phyloP scores from a whole-genome alignment of 1,284 basidiomycete genomes.

The Cystobasidium sp. region DNA sequence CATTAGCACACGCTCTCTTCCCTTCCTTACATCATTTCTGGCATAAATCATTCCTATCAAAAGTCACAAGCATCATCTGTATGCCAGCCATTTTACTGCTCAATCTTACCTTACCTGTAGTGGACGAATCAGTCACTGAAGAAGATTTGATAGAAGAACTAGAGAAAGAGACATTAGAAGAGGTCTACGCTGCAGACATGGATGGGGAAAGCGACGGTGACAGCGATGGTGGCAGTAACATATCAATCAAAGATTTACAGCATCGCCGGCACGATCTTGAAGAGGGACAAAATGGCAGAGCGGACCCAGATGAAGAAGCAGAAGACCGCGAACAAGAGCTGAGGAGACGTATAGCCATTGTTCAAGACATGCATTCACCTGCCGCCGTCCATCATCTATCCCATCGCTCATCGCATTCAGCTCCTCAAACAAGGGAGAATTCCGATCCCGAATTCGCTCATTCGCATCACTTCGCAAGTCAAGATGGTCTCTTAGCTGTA shows the following conservation, averaged over 20 bases:
- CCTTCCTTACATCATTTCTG: constrained; percentile 80
- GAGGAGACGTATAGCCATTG: constrained; percentile 29
- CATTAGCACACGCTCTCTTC: constrained; percentile 71
- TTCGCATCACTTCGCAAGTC: constrained; percentile 19
- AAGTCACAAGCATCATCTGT: constrained; percentile 76
- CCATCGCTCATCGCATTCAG: constrained; percentile 18
- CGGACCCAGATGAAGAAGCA: constrained; percentile 45
- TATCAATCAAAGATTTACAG: constrained; percentile 11
- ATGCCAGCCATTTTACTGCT: constrained; percentile 83
- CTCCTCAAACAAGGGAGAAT: constrained; percentile 43
- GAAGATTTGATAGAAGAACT: constrained; percentile 47
- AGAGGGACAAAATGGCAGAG: background rate
- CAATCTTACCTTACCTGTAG: constrained; percentile 89
- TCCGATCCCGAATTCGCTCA: constrained; percentile 29
- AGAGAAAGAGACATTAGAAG: constrained; percentile 57
- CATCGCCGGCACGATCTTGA: constrained; percentile 8
- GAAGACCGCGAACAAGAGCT: constrained; percentile 50
- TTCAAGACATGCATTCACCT: constrained; percentile 47
- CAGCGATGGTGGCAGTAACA: constrained; percentile 12
- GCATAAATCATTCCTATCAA: constrained; percentile 72
- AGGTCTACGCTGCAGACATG: constrained; percentile 60
- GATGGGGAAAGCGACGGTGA: constrained; percentile 56
- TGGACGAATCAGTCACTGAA: constrained; percentile 61
- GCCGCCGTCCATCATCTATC: constrained; percentile 37
- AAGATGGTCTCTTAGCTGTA: constrained; percentile 11